phyloP scores from a whole-genome alignment of 306 rosid genomes.

The Cucumis cinereus region DNA sequence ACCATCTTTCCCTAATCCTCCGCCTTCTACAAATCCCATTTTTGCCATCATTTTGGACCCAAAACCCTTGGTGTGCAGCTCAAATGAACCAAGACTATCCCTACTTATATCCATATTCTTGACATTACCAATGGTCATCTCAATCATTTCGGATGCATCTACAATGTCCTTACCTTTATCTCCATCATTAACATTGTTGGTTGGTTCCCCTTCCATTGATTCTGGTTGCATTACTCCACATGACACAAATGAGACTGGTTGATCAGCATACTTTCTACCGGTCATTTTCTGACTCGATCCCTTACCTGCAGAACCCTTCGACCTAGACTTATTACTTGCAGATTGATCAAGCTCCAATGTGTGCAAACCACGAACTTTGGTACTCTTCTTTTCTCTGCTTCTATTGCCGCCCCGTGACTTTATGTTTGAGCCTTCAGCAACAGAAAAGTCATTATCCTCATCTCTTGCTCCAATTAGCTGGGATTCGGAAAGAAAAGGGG shows the following conservation, averaged over 20 bases:
- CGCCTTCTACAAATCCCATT: conserved; percentile 82
- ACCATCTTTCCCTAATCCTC: conserved; percentile 77
- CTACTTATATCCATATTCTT: conserved; percentile 22
- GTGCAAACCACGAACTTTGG: conserved; percentile 26
- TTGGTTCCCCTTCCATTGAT: conserved; percentile 16
- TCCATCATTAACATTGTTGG: conserved; percentile 21
- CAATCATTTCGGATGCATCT: conserved; percentile 31
- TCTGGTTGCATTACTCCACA: conserved; percentile 51
- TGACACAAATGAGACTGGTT: conserved; percentile 70
- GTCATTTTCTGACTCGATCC: conserved; percentile 39
- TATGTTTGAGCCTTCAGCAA: conserved; percentile 25
- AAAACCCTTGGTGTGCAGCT: conserved; percentile 84
- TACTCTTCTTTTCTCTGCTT: conserved; percentile 28
- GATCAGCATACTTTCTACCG: conserved; percentile 43
- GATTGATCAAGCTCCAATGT: conserved; percentile 19
- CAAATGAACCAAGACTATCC: conserved; percentile 41
- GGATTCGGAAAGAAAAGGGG: neutral
- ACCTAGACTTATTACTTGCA: conserved; percentile 18
- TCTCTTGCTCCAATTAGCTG: conserved; percentile 60
- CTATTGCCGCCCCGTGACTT: conserved; percentile 24
- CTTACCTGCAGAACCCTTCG: conserved; percentile 27
- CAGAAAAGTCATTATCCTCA: conserved; percentile 55
- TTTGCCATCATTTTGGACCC: conserved; percentile 96
- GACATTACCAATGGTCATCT: conserved; percentile 20
- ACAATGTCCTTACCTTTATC: conserved; percentile 13